phyloP scores from a whole-genome alignment of 1,284 basidiomycete genomes.

The Marasmius fiardii region DNA sequence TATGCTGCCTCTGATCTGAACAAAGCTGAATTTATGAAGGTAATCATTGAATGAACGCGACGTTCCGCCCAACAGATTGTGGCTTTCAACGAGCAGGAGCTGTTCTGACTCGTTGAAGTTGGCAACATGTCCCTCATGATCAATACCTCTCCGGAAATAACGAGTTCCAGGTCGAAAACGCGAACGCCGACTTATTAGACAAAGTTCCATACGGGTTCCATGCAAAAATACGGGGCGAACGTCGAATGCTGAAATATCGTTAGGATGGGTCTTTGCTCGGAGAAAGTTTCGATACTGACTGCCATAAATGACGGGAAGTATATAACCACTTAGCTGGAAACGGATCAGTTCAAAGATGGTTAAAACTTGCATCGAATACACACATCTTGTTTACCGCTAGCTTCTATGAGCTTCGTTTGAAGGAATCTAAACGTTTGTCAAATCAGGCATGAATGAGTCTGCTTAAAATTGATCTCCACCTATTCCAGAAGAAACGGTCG shows the following conservation, averaged over 20 bases:
- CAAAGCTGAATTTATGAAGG: conserved; percentile 72
- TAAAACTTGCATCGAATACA: conserved; percentile 25
- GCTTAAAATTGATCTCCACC: conserved; percentile 42
- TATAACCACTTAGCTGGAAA: conserved; percentile 76
- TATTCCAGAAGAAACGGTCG: conserved; percentile 99
- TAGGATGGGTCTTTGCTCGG: conserved; percentile 9
- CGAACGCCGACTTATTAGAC: conserved; percentile 90
- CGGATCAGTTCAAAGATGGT: conserved; percentile 10
- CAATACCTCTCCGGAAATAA: conserved; percentile 95
- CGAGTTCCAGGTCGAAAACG: conserved; percentile 94
- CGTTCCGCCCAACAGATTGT: conserved; percentile 36
- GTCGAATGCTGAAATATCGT: conserved; percentile 70
- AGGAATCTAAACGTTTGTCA: conserved; percentile 48
- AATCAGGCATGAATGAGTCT: not conserved
- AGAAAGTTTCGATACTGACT: conserved; percentile 48
- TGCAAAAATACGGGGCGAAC: conserved; percentile 78
- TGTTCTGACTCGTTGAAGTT: conserved; percentile 97
- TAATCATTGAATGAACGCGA: conserved; percentile 46
- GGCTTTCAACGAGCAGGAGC: conserved; percentile 74
- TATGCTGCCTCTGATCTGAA: conserved; percentile 92
- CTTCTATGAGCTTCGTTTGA: conserved; percentile 72
- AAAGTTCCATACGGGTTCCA: conserved; percentile 79
- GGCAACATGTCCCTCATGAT: conserved; percentile 78
- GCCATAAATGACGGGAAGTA: conserved; percentile 90
- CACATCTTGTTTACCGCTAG: conserved; percentile 59